Evolutionary conservation across 2,329 filamentous ascomycete species (phyloP).

Genomic region (Coleophoma crateriformis): DNA sequence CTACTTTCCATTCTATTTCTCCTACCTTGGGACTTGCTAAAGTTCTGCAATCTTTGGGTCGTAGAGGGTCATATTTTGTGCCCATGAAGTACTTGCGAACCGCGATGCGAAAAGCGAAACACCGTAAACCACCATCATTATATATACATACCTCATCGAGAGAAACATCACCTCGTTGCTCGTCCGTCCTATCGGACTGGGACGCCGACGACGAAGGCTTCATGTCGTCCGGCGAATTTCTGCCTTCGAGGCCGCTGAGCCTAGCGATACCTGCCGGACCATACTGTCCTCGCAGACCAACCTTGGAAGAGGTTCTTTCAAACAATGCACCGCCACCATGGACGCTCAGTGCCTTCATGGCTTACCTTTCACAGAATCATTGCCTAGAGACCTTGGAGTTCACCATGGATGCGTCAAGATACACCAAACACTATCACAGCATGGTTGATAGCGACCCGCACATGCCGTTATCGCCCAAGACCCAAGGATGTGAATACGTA

Average conservation of each 20-base stretch:
- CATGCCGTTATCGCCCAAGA: constrained; percentile 18
- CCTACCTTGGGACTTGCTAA: constrained; percentile 8
- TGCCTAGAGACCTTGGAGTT: constrained; percentile 96
- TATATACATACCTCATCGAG: constrained; percentile 18
- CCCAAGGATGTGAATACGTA: constrained; percentile 46
- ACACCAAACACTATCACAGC: constrained; percentile 46
- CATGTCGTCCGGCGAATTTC: constrained; percentile 39
- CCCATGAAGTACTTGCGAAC: constrained; percentile 33
- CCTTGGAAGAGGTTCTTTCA: constrained; percentile 79
- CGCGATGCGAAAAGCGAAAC: constrained; percentile 28
- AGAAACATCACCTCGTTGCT: constrained; percentile 25
- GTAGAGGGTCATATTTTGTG: constrained; percentile 46
- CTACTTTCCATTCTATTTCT: constrained; percentile 5
- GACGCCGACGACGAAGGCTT: constrained; percentile 43
- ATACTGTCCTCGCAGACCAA: constrained; percentile 58
- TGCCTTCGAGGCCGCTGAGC: constrained; percentile 39
- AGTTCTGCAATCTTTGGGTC: constrained; percentile 5
- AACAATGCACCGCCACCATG: constrained; percentile 84
- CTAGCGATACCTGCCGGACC: constrained; percentile 36
- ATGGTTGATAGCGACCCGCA: constrained; percentile 39
- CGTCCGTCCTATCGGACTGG: constrained; percentile 29
- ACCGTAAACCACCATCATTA: constrained; percentile 24
- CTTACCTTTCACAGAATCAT: constrained; percentile 93
- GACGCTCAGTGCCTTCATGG: constrained; percentile 90
- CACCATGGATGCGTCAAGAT: constrained; percentile 87